These are phyloP conservation scores for Phyllostachys edulis DNA, from an alignment of 176 grass and related monocot species.

Conservation along the genomic window DNA sequence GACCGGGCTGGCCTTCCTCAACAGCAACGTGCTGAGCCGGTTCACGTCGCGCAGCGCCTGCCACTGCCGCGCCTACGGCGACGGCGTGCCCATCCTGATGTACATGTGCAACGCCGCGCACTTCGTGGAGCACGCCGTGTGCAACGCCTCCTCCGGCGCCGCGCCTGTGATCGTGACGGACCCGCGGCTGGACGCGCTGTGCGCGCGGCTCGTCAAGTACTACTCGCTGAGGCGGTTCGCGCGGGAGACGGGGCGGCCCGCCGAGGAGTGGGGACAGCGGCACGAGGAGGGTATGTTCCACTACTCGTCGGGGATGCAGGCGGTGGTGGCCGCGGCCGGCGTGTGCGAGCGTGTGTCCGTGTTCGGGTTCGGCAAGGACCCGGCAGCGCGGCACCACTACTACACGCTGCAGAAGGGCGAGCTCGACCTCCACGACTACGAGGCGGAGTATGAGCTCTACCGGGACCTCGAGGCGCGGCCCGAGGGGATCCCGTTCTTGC, in stretches of 20 bases:
- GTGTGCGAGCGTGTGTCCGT: constrained; percentile 62
- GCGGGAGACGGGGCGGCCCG: constrained; percentile 40
- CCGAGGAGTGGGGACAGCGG: constrained; percentile 39
- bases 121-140: constrained; percentile 66
- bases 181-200: constrained; percentile 62
- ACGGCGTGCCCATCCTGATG: constrained; percentile 45
- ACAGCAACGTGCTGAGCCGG: constrained; percentile 62
- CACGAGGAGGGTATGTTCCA: constrained; percentile 68
- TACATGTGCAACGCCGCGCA: constrained; percentile 80
- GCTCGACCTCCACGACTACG: constrained; percentile 61
- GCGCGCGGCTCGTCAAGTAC: constrained; percentile 62
- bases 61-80: constrained; percentile 60
- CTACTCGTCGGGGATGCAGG: constrained; percentile 88
- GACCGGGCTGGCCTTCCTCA: constrained; percentile 65
- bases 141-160: constrained; percentile 41
- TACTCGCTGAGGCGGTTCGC: constrained; percentile 72
- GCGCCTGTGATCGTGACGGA: constrained; percentile 67
- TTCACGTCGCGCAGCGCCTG: constrained; percentile 42
- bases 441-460: constrained; percentile 63
- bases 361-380: constrained; percentile 67
- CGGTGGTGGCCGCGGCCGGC: constrained; percentile 56
- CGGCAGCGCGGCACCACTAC: constrained; percentile 50
- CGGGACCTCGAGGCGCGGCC: constrained; percentile 48
- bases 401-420: constrained; percentile 50
- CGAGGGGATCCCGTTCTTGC: constrained; percentile 42